Percentiles rank a stretch among this genome's conserved stretches.
These are phyloP conservation scores for Knoxia roxburghii DNA, from an alignment of 257 asterid species.

Conservation along the genomic window DNA sequence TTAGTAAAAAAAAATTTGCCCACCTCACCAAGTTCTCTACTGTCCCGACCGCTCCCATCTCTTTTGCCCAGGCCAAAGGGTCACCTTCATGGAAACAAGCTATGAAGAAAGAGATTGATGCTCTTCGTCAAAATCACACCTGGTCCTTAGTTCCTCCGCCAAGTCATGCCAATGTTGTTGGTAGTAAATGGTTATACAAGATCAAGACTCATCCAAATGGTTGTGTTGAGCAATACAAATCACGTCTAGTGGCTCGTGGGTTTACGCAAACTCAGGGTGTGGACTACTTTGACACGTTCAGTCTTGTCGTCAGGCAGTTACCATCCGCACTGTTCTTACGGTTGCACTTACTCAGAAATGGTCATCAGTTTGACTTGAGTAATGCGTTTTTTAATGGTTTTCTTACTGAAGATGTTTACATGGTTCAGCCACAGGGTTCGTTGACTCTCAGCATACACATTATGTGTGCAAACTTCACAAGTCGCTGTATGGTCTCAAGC, in stretches of 20 bases:
- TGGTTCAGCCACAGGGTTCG: not conserved
- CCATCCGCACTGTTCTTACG: not conserved
- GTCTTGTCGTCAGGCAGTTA: not conserved
- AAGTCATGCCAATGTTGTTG: not conserved
- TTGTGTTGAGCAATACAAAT: not conserved
- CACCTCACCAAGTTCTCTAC: too few relatives aligned
- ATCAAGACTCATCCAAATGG: not conserved
- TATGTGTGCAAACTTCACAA: not conserved
- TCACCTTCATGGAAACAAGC: not conserved
- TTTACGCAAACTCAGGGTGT: not conserved
- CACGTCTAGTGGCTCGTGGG: not conserved
- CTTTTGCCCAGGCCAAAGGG: too few relatives aligned
- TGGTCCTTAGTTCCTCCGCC: not conserved
- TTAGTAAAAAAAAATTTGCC: too few relatives aligned
- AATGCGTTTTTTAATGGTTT: not conserved
- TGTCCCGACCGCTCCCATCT: too few relatives aligned
- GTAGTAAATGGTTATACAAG: not conserved
- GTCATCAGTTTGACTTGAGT: not conserved
- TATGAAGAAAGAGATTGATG: not conserved
- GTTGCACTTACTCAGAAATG: not conserved
- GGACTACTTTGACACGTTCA: not conserved
- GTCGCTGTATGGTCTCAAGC: not conserved
- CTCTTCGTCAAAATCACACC: not conserved
- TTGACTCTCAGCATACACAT: not conserved
- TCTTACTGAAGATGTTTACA: not conserved